A percentile compares a stretch with the other conserved stretches of the same genome.
Evolutionary conservation across 2,329 filamentous ascomycete genomes (phyloP).

Genomic region (Colletotrichum sp.): DNA sequence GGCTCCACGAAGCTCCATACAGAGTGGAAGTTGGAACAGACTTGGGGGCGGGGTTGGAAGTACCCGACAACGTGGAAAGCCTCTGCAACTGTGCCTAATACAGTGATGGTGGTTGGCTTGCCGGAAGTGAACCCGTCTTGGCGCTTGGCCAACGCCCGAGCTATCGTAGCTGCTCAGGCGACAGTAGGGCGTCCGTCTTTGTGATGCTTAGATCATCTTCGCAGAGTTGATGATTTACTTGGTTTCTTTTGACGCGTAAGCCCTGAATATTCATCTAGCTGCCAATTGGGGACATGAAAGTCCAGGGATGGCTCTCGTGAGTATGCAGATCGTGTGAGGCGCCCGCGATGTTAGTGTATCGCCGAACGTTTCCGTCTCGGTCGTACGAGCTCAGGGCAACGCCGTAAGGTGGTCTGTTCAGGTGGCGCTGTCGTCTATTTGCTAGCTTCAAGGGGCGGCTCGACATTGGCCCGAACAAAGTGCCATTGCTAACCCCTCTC

Average conservation of each 20-base stretch:
- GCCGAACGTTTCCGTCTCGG: neutral
- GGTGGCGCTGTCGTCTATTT: neutral
- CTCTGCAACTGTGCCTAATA: neutral
- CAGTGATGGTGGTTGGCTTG: neutral
- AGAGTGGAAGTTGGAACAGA: neutral
- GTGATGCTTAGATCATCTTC: neutral
- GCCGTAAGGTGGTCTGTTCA: neutral
- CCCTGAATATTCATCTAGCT: neutral
- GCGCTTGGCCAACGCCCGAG: neutral
- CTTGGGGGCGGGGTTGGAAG: neutral
- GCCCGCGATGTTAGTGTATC: neutral
- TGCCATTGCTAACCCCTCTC: neutral
- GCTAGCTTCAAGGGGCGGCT: neutral
- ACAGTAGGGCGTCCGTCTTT: neutral
- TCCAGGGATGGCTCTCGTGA: neutral
- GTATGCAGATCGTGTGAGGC: neutral
- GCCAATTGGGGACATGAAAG: neutral
- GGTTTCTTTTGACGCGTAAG: neutral
- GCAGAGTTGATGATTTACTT: neutral
- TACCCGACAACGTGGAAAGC: neutral
- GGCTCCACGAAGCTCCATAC: neutral
- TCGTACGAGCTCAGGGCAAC: neutral
- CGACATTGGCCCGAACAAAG: neutral
- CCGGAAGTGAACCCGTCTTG: neutral
- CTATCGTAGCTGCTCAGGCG: neutral